Evolutionary conservation across 306 rosid genomes (phyloP).

Genomic region (Astragalus membranaceus): DNA sequence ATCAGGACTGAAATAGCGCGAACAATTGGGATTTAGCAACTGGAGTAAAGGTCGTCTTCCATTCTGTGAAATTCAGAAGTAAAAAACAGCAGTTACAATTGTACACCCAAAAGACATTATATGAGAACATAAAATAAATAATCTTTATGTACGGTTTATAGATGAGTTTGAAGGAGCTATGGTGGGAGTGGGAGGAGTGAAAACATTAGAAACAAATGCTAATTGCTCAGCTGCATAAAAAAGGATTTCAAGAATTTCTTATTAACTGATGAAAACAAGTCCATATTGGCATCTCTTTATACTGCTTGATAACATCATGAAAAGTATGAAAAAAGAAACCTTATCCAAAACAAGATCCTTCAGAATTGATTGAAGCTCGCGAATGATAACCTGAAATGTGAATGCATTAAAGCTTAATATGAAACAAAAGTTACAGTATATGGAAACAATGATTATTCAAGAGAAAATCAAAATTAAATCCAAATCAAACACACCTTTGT

Average conservation of each 20-base stretch:
- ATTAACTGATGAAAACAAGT: conserved; percentile 1
- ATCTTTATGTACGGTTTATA: background rate
- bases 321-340: conserved; percentile 41
- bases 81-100: conserved; percentile 7
- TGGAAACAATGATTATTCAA: background rate
- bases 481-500: conserved; percentile 53
- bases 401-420: conserved; percentile 16
- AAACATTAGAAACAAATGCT: background rate
- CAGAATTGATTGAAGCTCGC: conserved; percentile 54
- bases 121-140: conserved; percentile 5
- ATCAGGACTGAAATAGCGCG: conserved; percentile 77
- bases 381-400: conserved; percentile 57
- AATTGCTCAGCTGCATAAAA: background rate
- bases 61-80: conserved; percentile 46
- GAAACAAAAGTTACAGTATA: background rate
- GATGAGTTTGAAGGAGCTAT: conserved; percentile 1
- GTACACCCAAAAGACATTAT: background rate
- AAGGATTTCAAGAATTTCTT: background rate
- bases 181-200: background rate
- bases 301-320: background rate
- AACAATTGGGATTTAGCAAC: conserved; percentile 71
- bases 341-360: conserved; percentile 77
- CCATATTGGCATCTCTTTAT: background rate
- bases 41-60: conserved; percentile 79
- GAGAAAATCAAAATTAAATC: conserved; percentile 23